Percentiles rank a stretch among this genome's conserved stretches.
Conservation (phyloP, 169 alveolate genomes). For the Eimeria acervulina region DNA sequence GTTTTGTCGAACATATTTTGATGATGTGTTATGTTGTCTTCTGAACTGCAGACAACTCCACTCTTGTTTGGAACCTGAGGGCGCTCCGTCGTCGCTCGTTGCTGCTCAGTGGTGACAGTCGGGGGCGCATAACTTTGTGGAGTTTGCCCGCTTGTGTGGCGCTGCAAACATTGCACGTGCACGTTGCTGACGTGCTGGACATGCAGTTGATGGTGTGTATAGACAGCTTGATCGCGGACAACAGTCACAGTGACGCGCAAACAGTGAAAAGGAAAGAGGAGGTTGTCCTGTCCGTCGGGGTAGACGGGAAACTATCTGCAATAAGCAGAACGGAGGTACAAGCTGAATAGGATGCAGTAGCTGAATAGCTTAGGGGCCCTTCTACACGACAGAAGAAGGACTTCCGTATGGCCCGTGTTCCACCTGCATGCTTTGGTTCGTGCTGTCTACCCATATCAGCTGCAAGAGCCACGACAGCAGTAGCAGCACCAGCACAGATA, state of each 20-base stretch:
- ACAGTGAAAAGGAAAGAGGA: not conserved
- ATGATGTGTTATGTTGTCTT: not conserved
- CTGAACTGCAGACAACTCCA: conserved; percentile 20
- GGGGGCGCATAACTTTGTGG: conserved; percentile 78
- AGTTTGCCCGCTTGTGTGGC: conserved; percentile 80
- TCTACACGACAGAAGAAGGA: too few relatives aligned
- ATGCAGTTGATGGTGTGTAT: conserved; percentile 45
- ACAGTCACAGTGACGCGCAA: not conserved
- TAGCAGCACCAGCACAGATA: conserved; percentile 5
- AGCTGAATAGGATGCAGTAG: not conserved
- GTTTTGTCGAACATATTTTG: not conserved
- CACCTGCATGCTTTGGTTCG: not conserved
- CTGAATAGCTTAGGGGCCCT: not conserved
- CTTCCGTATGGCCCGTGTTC: not conserved
- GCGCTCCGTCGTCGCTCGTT: conserved; percentile 57
- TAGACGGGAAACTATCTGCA: conserved; percentile 76
- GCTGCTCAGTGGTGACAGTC: conserved; percentile 81
- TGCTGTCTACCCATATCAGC: not conserved
- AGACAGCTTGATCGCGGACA: conserved; percentile 15
- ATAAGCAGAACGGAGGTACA: conserved; percentile 20
- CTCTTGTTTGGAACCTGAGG: conserved; percentile 71
- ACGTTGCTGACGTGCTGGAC: conserved; percentile 78
- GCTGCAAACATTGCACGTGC: conserved; percentile 75
- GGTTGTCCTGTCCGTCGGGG: conserved; percentile 75
- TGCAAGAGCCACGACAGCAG: not conserved